Base-by-base conservation (phyloP, 371 early-diverging fungal species). In the Mucor ambiguus region DNA sequence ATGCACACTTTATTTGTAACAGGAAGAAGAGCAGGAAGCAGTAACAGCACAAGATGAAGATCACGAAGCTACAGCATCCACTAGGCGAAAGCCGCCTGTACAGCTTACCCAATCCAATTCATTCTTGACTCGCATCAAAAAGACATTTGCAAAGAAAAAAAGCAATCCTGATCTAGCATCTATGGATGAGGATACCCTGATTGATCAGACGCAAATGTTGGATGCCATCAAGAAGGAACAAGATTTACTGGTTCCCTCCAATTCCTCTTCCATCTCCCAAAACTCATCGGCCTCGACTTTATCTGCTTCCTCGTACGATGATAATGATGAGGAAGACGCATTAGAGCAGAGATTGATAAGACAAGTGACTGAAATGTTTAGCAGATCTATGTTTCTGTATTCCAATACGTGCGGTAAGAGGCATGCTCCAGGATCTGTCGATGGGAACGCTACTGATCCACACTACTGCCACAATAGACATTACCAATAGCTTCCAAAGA, bases 291-390 rank as follows among this genome's bases (percentile, higher is more conserved):
- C 72, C 1, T 61, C 73, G 1, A 48, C 75, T 2, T 18, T 59
- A 18, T 61, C 64, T 22, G 29, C 68, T 12, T 55, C 61, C 54
- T 55, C 63, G n/a, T 35, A 58, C 4, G 60, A 56, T 14, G 60
- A 71, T 24, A 67, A 69, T 22, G 72, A 68, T 8, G 71, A 72
- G 29, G 33, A 72, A 58, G 60, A 61, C 32, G 58, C 71, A 3
- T 62, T 91, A 69, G 92, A 92, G 26, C 59, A 71, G n/a, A 84
- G 89, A 5, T 70, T 91, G 7, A 64, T 90, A 0, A 82, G 83
- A 16, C 90, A 92, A 69, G 80, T 92, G 4, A 76, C 73, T 2
- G 85, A 87, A 10, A 62, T 92, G 52, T 88, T 92, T 66, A 74
- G 84, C 43, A 75, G 81, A 6, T 84, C 84, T 7, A 89, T 89